These are phyloP conservation scores for Singerocomus inundabilis DNA, from an alignment of 1,284 basidiomycete genomes.

Conservation along the genomic window DNA sequence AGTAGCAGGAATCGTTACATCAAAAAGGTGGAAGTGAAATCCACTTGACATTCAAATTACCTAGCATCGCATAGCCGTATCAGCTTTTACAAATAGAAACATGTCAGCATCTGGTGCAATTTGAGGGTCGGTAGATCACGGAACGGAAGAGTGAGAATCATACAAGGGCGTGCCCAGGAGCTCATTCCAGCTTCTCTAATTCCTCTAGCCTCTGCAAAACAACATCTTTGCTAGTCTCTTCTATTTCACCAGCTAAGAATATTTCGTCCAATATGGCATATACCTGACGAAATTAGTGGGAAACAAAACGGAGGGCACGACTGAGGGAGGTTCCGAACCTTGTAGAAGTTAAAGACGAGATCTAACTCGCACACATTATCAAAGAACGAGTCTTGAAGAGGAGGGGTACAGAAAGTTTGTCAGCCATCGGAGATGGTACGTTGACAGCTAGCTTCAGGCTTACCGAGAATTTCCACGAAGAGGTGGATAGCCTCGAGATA, in stretches of 20 bases:
- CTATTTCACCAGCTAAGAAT: constrained; percentile 97
- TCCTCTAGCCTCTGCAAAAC: constrained; percentile 88
- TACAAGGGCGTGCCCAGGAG: constrained; percentile 3
- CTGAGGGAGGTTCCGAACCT: constrained; percentile 47
- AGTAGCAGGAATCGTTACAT: background rate
- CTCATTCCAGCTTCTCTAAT: constrained; percentile 83
- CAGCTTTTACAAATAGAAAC: constrained; percentile 7
- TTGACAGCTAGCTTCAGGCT: constrained; percentile 28
- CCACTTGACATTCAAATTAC: constrained; percentile 24
- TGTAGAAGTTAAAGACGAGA: constrained; percentile 99
- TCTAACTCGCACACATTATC: constrained; percentile 98
- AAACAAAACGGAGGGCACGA: constrained; percentile 3
- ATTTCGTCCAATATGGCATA: constrained; percentile 98
- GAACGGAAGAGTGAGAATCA: constrained; percentile 4
- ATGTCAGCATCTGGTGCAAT: constrained; percentile 14
- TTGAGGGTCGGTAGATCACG: constrained; percentile 3
- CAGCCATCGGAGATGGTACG: background rate
- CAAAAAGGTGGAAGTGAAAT: background rate
- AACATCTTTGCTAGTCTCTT: constrained; percentile 96
- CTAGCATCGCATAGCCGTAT: constrained; percentile 9
- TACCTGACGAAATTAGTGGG: constrained; percentile 50
- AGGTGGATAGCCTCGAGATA: constrained; percentile 97
- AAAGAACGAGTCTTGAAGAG: constrained; percentile 86
- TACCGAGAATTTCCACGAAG: constrained; percentile 97
- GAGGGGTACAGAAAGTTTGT: background rate